phyloP scores from a whole-genome alignment of 805 yeast species.

The Sugiyamaella lignohabitans region DNA sequence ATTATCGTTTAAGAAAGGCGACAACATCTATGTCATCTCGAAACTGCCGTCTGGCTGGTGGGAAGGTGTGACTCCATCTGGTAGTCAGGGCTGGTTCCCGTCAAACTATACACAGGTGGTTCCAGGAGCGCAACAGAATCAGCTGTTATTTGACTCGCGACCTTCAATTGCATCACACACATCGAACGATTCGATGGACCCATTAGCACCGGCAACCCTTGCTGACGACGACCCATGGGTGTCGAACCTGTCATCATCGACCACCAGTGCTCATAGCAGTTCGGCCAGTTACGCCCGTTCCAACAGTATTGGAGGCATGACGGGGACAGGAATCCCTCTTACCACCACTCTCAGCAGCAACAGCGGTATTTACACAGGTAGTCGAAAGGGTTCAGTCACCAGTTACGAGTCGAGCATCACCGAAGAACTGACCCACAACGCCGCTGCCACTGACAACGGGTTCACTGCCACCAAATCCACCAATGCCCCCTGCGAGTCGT shows the following conservation, averaged over 20 bases:
- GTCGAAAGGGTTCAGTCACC: constrained; percentile 19
- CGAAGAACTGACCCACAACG: constrained; percentile 13
- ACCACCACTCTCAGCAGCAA: not conserved
- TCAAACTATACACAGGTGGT: constrained; percentile 48
- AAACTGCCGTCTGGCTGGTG: constrained; percentile 74
- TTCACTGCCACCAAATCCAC: not conserved
- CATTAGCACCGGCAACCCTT: not conserved
- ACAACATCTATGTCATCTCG: constrained; percentile 59
- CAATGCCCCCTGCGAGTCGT: not conserved
- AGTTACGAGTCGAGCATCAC: constrained; percentile 17
- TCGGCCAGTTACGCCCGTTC: not conserved
- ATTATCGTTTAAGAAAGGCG: constrained; percentile 55
- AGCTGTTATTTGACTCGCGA: not conserved
- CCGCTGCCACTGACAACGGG: not conserved
- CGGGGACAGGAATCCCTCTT: too few relatives aligned
- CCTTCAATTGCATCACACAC: too few relatives aligned
- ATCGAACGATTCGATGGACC: not conserved
- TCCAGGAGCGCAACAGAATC: not conserved
- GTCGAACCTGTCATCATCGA: not conserved
- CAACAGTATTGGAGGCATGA: not conserved
- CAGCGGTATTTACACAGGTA: not conserved
- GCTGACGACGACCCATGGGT: not conserved
- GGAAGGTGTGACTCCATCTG: constrained; percentile 59
- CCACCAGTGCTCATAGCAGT: not conserved
- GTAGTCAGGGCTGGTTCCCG: constrained; percentile 83